Base-by-base conservation (phyloP, 2,329 filamentous ascomycete genomes). In the Diatrype stigma region DNA sequence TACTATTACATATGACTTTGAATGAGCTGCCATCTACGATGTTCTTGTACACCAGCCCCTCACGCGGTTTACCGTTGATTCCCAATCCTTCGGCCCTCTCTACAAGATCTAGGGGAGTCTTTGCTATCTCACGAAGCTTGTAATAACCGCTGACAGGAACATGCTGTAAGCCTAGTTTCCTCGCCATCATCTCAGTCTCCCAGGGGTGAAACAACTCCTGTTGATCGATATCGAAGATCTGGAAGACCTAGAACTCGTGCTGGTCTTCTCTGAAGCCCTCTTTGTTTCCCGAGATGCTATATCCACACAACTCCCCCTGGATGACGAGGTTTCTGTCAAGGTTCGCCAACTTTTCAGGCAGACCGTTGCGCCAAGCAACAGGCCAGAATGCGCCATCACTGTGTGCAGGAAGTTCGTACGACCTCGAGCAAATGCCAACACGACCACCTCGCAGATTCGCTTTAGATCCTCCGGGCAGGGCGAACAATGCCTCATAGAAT, bases 251-350 rank as follows among this genome's bases (percentile, higher is more conserved):
- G 44, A 65, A 67, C 19, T 58, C 49, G 46, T 63, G 57, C 12
- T 53, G 45, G 2, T 56, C 58, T 1, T 34, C 46, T 6, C 42
- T 42, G 40, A 65, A 63, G 3, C 49, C 30, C 50, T 66, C 56
- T 8, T 58, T 61, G 47, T 68, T 69, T 4, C 56, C 48, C 6
- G 56, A 48, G 42, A 67, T 53, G 14, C 45, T 45, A 16, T 49
- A 45, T 2, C 67, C 67, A n/a, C 63, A 61, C 0, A 69, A 53
- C 56, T 69, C 67, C 5, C 65, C 67, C 28, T 67, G 66, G 14
- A 68, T 48, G 8, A 60, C 65, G 6, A 65, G 52, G 48, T 55
- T 59, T 21, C 45, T 19, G 23, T 53, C 52, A 3, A 61, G 34
- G 7, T 38, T 14, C 1, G 56, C 40, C 1, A 68, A 59, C 47